phyloP scores from a whole-genome alignment of 805 yeast species.

The Zygosaccharomyces rouxii region DNA sequence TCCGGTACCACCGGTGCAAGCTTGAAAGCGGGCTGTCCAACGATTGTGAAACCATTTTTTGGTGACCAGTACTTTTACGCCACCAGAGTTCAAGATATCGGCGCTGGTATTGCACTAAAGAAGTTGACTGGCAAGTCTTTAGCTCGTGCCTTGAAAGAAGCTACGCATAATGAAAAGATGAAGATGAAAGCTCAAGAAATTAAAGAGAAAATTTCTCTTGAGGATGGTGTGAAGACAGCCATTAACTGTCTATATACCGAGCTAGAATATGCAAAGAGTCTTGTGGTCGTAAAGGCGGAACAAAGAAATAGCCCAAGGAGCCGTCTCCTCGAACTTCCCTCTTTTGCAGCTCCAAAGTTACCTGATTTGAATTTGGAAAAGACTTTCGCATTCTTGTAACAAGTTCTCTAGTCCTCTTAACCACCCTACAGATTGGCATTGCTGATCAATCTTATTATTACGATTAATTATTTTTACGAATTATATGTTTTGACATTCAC shows the following conservation, averaged over 20 bases:
- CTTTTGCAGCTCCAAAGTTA: not conserved
- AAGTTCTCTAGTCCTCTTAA: not conserved
- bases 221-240: conserved; percentile 76
- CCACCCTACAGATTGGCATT: too few relatives aligned
- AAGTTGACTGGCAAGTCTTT: conserved; percentile 62
- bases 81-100: conserved; percentile 78
- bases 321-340: not conserved
- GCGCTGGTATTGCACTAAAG: conserved; percentile 70
- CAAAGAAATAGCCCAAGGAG: conserved; percentile 2
- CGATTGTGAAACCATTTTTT: conserved; percentile 88
- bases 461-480: not conserved
- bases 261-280: conserved; percentile 65
- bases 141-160: conserved; percentile 64
- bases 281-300: conserved; percentile 46
- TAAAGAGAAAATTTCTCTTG: conserved; percentile 61
- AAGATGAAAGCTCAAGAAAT: conserved; percentile 60
- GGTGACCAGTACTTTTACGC: conserved; percentile 97
- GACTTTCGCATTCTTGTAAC: not conserved
- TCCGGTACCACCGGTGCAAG: conserved; percentile 96
- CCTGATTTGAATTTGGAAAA: conserved; percentile 4
- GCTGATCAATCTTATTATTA: too few relatives aligned
- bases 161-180: conserved; percentile 60
- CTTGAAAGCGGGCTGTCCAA: conserved; percentile 79
- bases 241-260: conserved; percentile 74
- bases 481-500: not conserved